Percentiles rank a stretch among this genome's conserved stretches.
Evolutionary conservation across 2,329 filamentous ascomycete species (phyloP).

Genomic region (Cryphonectria carpinicola): DNA sequence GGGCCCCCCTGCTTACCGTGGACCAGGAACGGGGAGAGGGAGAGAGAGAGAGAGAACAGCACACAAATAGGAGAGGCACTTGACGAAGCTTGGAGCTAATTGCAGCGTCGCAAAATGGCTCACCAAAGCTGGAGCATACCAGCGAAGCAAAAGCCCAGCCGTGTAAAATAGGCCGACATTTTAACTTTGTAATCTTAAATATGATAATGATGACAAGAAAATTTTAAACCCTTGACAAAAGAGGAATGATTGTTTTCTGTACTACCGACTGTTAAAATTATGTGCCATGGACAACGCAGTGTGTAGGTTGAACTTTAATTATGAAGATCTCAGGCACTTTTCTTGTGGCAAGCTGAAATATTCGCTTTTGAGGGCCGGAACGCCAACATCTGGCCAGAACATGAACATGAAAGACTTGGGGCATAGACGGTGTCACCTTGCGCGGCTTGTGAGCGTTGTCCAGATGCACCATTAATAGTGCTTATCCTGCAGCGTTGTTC

Average conservation of each 20-base stretch:
- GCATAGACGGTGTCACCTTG: no score
- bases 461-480: background rate
- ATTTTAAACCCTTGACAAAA: no score
- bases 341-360: no score
- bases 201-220: background rate
- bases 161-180: background rate
- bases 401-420: no score
- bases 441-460: no score
- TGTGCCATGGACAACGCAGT: no score
- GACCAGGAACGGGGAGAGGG: background rate
- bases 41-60: background rate
- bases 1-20: background rate
- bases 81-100: background rate
- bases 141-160: background rate
- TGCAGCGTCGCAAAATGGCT: background rate
- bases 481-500: background rate
- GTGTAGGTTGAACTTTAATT: no score
- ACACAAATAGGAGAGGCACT: background rate
- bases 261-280: no score
- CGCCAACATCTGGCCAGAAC: no score
- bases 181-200: slow-evolving; percentile 1
- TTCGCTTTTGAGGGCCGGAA: no score
- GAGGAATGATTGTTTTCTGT: no score
- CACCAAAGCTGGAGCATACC: background rate
- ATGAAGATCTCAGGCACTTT: no score